Evolutionary conservation across 805 yeast species (phyloP), one percentile per base, ranked within the genome.

Genomic region (Lipomyces chichibuensis): DNA sequence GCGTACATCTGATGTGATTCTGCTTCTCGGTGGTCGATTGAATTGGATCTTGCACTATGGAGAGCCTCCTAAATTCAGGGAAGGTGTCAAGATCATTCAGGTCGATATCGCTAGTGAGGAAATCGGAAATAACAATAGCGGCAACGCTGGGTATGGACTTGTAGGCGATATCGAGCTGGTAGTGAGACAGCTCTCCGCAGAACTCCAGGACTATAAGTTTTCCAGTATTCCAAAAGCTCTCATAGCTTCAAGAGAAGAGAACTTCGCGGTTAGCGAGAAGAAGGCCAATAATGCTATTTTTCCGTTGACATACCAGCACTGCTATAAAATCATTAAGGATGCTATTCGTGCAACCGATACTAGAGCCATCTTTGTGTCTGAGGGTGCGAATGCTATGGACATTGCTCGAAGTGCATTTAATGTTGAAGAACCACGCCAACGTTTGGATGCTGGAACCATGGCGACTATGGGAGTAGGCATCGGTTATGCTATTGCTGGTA

Each of bases 311-410:
- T 88, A 88, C 73, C 82, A 85, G 71, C 81, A 83, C 23, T 88
- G 84, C 0, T 86, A 87, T 75, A 83, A 80, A 20, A 76, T 77
- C 0, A 77, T 88, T 11, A 76, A 86, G 29, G 82, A 81, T 0
- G 69, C 78, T 1, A 76, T 87, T 37, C 66, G 71, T 0, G 63
- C 69, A 17, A 25, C 73, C 66, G 3, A 67, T 57, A 67, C 75
- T 7, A 71, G 79, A 13, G 77, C 84, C 0, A 73, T 86, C 2
- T 79, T 83, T 51, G 83, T 88, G 0, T 81, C 87, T 3, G 92
- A 88, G 75, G 92, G 92, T n/a, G 92, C 92, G 0, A 87, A 88
- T 73, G 87, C 92, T 0, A 88, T 88, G 92, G 92, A 88, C 71
- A 80, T 85, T 27, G 87, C 91, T 1, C 79, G 92, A 59, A 80